Evolutionary conservation across 768 basidiomycete species (phyloP).

Genomic region (Panaeolus papilionaceus): DNA sequence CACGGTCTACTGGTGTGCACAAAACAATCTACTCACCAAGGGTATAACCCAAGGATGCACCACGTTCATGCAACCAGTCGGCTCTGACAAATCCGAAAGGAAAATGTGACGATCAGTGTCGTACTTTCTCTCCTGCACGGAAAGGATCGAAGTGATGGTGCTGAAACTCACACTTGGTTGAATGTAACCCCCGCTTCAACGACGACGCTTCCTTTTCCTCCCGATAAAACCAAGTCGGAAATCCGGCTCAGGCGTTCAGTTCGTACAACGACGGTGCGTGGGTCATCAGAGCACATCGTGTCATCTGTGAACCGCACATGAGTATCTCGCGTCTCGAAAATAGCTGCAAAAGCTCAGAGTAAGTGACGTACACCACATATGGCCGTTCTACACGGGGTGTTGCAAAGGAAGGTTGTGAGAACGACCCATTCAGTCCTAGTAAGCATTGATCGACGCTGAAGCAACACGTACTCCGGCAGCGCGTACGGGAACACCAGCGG

Average conservation of each 20-base stretch:
- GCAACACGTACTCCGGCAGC: conserved; percentile 40
- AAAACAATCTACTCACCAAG: conserved; percentile 29
- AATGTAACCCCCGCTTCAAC: conserved; percentile 45
- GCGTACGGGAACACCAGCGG: conserved; percentile 35
- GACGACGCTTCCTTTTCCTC: conserved; percentile 37
- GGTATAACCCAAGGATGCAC: conserved; percentile 40
- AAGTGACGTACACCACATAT: conserved; percentile 43
- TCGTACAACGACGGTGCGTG: conserved; percentile 40
- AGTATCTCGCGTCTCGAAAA: not conserved
- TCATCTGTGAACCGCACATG: conserved; percentile 30
- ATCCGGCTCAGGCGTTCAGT: conserved; percentile 41
- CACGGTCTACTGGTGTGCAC: not conserved
- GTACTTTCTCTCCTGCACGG: not conserved
- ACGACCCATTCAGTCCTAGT: not conserved
- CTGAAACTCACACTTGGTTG: conserved; percentile 37
- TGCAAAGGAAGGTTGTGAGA: not conserved
- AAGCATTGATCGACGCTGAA: not conserved
- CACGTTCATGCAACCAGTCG: conserved; percentile 41
- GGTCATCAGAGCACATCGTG: conserved; percentile 46
- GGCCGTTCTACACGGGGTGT: conserved; percentile 35
- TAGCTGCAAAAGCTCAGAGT: not conserved
- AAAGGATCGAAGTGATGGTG: not conserved
- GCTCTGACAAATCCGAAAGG: conserved; percentile 28
- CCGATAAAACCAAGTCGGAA: conserved; percentile 35
- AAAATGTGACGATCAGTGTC: not conserved